These are phyloP conservation scores for Aspergillus sp. DNA, from an alignment of 2,329 filamentous ascomycete species.

Conservation along the genomic window DNA sequence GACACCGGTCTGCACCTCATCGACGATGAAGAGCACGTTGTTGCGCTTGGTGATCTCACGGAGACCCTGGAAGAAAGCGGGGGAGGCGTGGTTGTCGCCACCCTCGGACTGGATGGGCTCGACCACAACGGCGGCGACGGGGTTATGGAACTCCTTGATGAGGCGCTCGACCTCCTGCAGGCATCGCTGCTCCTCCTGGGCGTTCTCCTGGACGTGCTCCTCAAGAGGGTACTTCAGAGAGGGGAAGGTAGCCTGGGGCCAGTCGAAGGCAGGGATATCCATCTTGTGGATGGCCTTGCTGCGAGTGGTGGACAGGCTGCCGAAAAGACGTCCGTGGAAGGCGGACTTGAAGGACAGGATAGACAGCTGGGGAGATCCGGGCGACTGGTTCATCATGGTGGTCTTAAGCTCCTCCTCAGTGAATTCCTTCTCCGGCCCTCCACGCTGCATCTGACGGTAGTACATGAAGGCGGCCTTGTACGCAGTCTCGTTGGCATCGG, in stretches of 20 bases:
- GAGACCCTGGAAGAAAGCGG: slow-evolving; percentile 80
- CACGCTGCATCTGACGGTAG: slow-evolving; percentile 76
- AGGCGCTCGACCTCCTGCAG: slow-evolving; percentile 80
- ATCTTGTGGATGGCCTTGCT: slow-evolving; percentile 94
- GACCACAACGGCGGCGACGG: slow-evolving; percentile 76
- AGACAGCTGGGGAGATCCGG: slow-evolving; percentile 74
- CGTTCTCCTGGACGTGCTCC: slow-evolving; percentile 75
- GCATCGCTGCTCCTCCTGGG: slow-evolving; percentile 74
- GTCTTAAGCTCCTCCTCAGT: slow-evolving; percentile 70
- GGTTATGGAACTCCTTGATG: slow-evolving; percentile 73
- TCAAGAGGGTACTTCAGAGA: slow-evolving; percentile 82
- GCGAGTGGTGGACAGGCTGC: slow-evolving; percentile 80
- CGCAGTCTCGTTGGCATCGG: slow-evolving; percentile 89
- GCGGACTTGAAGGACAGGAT: slow-evolving; percentile 85
- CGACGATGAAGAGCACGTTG: slow-evolving; percentile 80
- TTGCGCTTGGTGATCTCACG: slow-evolving; percentile 67
- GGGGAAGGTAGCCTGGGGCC: slow-evolving; percentile 88
- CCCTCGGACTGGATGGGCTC: slow-evolving; percentile 94
- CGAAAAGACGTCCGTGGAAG: slow-evolving; percentile 90
- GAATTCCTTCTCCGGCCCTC: slow-evolving; percentile 74
- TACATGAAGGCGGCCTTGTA: slow-evolving; percentile 97
- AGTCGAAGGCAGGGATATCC: slow-evolving; percentile 92
- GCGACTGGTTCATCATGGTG: slow-evolving; percentile 76
- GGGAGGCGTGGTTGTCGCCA: slow-evolving; percentile 89
- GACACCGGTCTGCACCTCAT: slow-evolving; percentile 91